These are phyloP conservation scores for Pythium vanterpoolii DNA, from an alignment of 352 stramenopile genomes.

Conservation along the genomic window DNA sequence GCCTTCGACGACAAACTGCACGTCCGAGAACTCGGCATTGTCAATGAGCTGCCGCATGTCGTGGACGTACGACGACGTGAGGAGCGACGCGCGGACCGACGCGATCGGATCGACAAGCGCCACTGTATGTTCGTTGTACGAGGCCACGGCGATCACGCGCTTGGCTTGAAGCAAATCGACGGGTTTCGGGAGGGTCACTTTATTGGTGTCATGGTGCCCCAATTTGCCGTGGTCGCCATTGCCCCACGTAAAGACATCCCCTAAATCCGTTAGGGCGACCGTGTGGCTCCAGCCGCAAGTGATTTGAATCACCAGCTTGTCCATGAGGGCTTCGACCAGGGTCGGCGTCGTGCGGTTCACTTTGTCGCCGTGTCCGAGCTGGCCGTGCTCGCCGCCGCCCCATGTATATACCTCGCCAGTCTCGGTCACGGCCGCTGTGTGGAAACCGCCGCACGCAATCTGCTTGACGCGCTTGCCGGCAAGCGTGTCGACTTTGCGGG, in stretches of 20 bases:
- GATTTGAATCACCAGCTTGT: slow-evolving; percentile 91
- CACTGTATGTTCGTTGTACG: slow-evolving; percentile 98
- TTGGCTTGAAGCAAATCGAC: slow-evolving; percentile 91
- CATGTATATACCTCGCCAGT: slow-evolving; percentile 86
- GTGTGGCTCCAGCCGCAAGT: slow-evolving; percentile 96
- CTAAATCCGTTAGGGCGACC: slow-evolving; percentile 90
- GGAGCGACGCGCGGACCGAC: slow-evolving; percentile 66
- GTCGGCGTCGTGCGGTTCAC: slow-evolving; percentile 94
- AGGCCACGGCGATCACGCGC: slow-evolving; percentile 93
- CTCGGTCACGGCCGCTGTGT: slow-evolving; percentile 84
- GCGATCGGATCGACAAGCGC: slow-evolving; percentile 86
- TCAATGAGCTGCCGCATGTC: slow-evolving; percentile 93
- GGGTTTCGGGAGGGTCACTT: slow-evolving; percentile 92
- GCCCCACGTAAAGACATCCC: slow-evolving; percentile 93
- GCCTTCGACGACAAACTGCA: slow-evolving; percentile 86
- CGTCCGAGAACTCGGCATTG: slow-evolving; percentile 85
- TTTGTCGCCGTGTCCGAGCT: slow-evolving; percentile 96
- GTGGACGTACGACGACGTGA: slow-evolving; percentile 83
- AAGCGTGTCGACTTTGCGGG: slow-evolving; percentile 67
- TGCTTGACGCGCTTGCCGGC: slow-evolving; percentile 77
- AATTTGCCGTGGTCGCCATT: slow-evolving; percentile 94
- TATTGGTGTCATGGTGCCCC: slow-evolving; percentile 92
- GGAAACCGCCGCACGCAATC: slow-evolving; percentile 86
- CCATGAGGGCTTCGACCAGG: slow-evolving; percentile 85
- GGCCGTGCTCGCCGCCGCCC: slow-evolving; percentile 90